Evolutionary conservation across 2,329 filamentous ascomycete genomes (phyloP), one percentile per base, ranked within the genome.

Genomic region (Colletotrichum tanaceti): DNA sequence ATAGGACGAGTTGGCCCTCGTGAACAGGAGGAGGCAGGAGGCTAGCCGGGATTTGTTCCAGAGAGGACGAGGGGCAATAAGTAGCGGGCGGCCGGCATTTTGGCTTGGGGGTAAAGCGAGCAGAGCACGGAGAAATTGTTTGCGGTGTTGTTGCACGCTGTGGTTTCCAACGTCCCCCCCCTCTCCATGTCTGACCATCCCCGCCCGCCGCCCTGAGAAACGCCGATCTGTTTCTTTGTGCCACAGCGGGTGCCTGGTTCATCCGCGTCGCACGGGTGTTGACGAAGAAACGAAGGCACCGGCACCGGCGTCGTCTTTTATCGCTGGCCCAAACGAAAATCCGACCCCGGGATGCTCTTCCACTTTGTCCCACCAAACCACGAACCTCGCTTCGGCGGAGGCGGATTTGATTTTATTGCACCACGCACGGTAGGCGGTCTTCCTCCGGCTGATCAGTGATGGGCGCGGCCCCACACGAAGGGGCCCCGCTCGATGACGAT

Each of bases 401-500:
- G 41, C 55, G 65, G 65, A 57, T 55, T 60, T 62, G 60, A 50
- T 68, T 55, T 35, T 39, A 16, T 41, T 41, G 38, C 24, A 41
- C 28, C 10, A 41, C 38, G 39, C 18, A 49, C 46, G 18, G 41
- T 24, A 47, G 49, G 49, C 46, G 46, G 28, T 6, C 35, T 24
- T 38, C 22, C 24, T 53, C 13, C 50, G 54, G 49, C 10, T 50
- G 49, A 65, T 65, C 47, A 44, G 32, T 49, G 54, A 65, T 35
- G 49, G 43, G 43, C 43, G 39, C 55, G 62, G 65, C 55, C 62
- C 65, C 65, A 60, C 43, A 32, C 32, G 11, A 60, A 43, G 1
- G 39, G 43, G 28, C 28, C 65, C 62, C 55, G 57, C 49, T 18
- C 50, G 62, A 68, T 68, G 65, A 68, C 65, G 62, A 60, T 39